phyloP scores from a whole-genome alignment of 176 grass and related monocot species.

The Oryza rufipogon region DNA sequence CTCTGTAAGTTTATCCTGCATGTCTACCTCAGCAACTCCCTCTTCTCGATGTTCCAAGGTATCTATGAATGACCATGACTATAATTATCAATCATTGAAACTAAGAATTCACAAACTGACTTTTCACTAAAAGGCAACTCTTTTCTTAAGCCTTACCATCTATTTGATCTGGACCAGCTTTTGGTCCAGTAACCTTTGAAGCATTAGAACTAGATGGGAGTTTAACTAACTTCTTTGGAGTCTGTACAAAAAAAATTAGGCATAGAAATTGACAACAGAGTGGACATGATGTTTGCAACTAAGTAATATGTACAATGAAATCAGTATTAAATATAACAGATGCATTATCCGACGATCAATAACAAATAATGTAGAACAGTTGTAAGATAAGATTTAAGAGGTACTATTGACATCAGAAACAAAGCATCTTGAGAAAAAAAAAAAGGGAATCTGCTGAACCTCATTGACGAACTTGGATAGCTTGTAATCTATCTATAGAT shows the following conservation, averaged over 20 bases:
- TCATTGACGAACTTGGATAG: slow-evolving; percentile 1
- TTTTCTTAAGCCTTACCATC: slow-evolving; percentile 21
- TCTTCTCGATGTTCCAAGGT: too few relatives aligned
- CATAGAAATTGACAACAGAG: neutral
- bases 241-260: slow-evolving; percentile 24
- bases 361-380: too few relatives aligned
- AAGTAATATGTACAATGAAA: too few relatives aligned
- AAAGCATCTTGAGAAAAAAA: too few relatives aligned
- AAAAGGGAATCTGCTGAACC: slow-evolving; percentile 1
- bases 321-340: too few relatives aligned
- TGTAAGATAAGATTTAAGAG: too few relatives aligned
- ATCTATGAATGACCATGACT: neutral
- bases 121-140: neutral
- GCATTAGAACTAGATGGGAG: slow-evolving; percentile 43
- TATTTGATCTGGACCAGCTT: slow-evolving; percentile 27
- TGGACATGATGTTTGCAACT: too few relatives aligned
- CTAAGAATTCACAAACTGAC: slow-evolving; percentile 13
- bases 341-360: too few relatives aligned
- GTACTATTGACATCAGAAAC: too few relatives aligned
- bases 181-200: slow-evolving; percentile 40
- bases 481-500: neutral
- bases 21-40: too few relatives aligned
- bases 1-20: too few relatives aligned
- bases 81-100: neutral
- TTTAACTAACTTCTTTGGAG: slow-evolving; percentile 39